Evolutionary conservation across 1,284 basidiomycete species (phyloP).

Genomic region (Papiliotrema flavescens): DNA sequence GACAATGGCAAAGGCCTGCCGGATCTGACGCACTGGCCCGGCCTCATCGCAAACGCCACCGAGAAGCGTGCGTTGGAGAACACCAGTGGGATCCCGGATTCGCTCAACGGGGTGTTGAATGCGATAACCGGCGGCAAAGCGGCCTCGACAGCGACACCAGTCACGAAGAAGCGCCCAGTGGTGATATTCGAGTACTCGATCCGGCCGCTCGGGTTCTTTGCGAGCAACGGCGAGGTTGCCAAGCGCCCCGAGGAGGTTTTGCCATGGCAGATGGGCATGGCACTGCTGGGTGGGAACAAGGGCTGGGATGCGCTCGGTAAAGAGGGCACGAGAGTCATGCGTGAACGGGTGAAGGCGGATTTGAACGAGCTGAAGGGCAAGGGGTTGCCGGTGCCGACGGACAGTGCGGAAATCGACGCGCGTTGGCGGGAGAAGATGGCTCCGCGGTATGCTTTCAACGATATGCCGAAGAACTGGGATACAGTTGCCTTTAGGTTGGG

Average conservation of each 20-base stretch:
- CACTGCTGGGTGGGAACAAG: constrained; percentile 27
- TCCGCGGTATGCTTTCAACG: constrained; percentile 25
- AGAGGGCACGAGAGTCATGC: constrained; percentile 23
- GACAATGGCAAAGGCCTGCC: constrained; percentile 5
- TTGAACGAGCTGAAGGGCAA: constrained; percentile 10
- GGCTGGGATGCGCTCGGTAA: constrained; percentile 29
- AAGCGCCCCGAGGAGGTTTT: constrained; percentile 24
- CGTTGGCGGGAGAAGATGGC: constrained; percentile 33
- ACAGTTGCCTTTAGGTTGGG: constrained; percentile 23
- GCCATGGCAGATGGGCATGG: constrained; percentile 29
- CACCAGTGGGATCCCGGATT: background rate
- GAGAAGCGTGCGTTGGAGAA: constrained; percentile 3
- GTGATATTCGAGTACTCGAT: constrained; percentile 23
- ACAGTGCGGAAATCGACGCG: constrained; percentile 9
- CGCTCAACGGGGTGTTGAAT: background rate
- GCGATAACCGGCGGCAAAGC: background rate
- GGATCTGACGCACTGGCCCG: constrained; percentile 43
- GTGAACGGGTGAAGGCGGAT: constrained; percentile 22
- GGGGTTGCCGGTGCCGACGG: constrained; percentile 4
- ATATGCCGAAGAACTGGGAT: constrained; percentile 30
- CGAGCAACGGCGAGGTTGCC: constrained; percentile 16
- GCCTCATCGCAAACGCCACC: constrained; percentile 18
- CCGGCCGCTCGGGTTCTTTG: constrained; percentile 39
- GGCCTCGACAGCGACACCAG: background rate
- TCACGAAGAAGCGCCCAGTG: background rate